Percentiles rank a stretch among this genome's conserved stretches.
These are phyloP conservation scores for Pseudogymnoascus verrucosus DNA, from an alignment of 2,329 filamentous ascomycete genomes.

Conservation along the genomic window DNA sequence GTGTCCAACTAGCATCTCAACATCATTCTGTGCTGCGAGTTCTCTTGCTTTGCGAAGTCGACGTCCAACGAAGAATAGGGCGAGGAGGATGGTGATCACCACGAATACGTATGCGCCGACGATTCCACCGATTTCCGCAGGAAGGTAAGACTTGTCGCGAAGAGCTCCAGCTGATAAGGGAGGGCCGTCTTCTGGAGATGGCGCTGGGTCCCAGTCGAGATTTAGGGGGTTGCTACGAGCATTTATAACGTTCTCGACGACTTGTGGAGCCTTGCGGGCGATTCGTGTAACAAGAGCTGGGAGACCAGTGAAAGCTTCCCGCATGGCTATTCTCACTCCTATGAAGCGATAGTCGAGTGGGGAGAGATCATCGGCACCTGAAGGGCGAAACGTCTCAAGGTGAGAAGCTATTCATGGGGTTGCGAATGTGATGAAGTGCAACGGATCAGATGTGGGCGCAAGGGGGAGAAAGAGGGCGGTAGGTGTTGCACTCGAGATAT, in stretches of 20 bases:
- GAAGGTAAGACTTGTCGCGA: conserved; percentile 58
- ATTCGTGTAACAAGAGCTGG: conserved; percentile 8
- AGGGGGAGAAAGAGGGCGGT: background rate
- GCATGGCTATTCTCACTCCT: background rate
- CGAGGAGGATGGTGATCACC: conserved; percentile 62
- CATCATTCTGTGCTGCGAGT: conserved; percentile 20
- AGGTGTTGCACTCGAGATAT: conserved; percentile 3
- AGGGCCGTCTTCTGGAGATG: conserved; percentile 52
- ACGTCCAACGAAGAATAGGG: conserved; percentile 55
- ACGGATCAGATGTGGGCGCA: background rate
- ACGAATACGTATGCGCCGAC: conserved; percentile 75
- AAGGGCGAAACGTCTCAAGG: conserved; percentile 9
- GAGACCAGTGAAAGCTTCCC: conserved; percentile 4
- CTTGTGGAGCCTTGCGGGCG: background rate
- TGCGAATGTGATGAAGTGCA: background rate
- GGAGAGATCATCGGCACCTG: conserved; percentile 8
- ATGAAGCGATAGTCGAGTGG: background rate
- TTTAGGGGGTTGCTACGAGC: conserved; percentile 16
- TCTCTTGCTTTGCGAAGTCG: conserved; percentile 34
- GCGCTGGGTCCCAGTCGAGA: conserved; percentile 48
- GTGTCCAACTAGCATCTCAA: conserved; percentile 23
- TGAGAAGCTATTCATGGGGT: background rate
- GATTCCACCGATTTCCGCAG: conserved; percentile 75
- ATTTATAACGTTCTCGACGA: conserved; percentile 11
- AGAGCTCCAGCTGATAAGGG: conserved; percentile 50